Conservation (phyloP, 2,329 filamentous ascomycete species). For the Mycosphaerella sp. region DNA sequence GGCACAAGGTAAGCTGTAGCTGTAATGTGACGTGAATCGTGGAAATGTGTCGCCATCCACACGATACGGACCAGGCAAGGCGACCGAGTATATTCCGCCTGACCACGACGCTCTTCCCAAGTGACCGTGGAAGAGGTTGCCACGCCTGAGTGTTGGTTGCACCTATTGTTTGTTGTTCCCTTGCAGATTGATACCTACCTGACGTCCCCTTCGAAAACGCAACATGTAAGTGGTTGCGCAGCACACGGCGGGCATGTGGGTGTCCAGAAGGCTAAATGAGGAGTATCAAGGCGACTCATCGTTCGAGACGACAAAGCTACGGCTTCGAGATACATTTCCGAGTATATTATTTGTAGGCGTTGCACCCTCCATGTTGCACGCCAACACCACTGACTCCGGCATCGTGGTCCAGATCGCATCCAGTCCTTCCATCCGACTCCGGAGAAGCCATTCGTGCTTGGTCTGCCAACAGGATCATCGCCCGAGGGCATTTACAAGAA, state of each 20-base stretch:
- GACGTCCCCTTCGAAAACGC: not conserved
- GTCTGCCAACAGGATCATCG: conserved; percentile 75
- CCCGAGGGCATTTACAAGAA: conserved; percentile 71
- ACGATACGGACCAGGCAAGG: not conserved
- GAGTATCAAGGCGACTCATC: conserved; percentile 64
- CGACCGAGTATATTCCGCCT: conserved; percentile 1
- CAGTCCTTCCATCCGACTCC: conserved; percentile 67
- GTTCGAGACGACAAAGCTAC: conserved; percentile 64
- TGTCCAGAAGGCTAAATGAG: conserved; percentile 1
- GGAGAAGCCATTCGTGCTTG: conserved; percentile 70
- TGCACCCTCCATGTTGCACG: not conserved
- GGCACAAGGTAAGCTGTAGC: not conserved
- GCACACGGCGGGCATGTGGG: not conserved
- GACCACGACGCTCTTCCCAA: not conserved
- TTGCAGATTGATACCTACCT: not conserved
- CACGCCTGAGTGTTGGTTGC: not conserved
- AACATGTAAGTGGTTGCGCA: conserved; percentile 15
- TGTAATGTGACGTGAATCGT: conserved; percentile 11
- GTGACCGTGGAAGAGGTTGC: not conserved
- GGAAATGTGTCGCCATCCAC: not conserved
- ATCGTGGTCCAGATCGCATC: conserved; percentile 59
- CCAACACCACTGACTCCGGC: not conserved
- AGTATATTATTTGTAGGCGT: conserved; percentile 65
- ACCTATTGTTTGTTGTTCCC: not conserved
- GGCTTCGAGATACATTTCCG: conserved; percentile 69